Percentiles rank a stretch among this genome's conserved stretches.
These are phyloP conservation scores for Lathyrus sativus DNA, from an alignment of 306 rosid genomes.

Conservation along the genomic window DNA sequence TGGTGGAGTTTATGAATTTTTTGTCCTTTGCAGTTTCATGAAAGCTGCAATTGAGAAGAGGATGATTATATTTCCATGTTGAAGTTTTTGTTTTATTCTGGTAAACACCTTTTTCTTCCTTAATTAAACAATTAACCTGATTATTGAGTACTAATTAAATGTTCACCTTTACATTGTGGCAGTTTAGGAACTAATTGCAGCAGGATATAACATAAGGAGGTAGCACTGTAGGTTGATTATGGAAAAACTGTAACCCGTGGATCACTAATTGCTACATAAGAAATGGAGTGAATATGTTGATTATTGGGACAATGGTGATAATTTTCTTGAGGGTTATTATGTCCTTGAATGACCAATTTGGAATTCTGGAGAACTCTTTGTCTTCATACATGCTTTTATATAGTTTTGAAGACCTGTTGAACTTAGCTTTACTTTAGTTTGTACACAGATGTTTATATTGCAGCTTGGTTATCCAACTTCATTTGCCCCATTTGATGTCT, in stretches of 20 bases:
- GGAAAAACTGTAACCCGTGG: constrained; percentile 38
- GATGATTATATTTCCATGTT: constrained; percentile 39
- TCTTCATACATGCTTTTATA: constrained; percentile 6
- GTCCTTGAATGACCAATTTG: constrained; percentile 8
- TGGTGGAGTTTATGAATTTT: neutral
- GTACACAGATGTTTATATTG: constrained; percentile 27
- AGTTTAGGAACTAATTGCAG: constrained; percentile 73
- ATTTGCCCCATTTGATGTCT: neutral
- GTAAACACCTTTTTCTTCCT: constrained; percentile 38
- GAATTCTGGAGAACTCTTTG: constrained; percentile 19
- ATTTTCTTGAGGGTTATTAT: neutral
- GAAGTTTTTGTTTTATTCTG: constrained; percentile 59
- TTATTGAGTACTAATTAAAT: constrained; percentile 31
- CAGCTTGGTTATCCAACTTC: neutral
- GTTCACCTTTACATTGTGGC: constrained; percentile 35
- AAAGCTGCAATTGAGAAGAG: constrained; percentile 50
- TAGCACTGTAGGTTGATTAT: neutral
- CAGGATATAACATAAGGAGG: constrained; percentile 56
- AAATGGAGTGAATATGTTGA: constrained; percentile 60
- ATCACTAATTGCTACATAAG: constrained; percentile 63
- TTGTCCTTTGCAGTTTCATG: constrained; percentile 31
- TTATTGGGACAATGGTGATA: neutral
- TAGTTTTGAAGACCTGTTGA: constrained; percentile 15
- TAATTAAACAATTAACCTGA: neutral
- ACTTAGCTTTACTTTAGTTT: neutral